Conservation (phyloP, 352 stramenopile genomes). For the Pythium diclinum region DNA sequence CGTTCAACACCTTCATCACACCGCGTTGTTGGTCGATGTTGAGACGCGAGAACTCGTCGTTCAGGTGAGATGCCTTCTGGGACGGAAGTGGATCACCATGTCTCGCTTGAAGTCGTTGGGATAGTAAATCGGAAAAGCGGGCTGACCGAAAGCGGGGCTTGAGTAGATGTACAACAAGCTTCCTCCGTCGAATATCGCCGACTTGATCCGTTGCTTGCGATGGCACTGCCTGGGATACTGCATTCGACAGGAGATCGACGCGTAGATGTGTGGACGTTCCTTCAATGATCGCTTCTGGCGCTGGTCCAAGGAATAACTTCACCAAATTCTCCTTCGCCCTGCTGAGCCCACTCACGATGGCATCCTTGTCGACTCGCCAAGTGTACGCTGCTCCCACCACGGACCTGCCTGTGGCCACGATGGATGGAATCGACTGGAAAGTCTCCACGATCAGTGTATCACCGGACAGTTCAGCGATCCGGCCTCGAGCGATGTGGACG, state of each 20-base stretch:
- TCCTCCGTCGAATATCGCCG: slow-evolving; percentile 50
- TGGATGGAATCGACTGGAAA: slow-evolving; percentile 54
- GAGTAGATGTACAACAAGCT: slow-evolving; percentile 61
- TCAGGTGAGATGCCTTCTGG: slow-evolving; percentile 16
- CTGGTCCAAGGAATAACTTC: slow-evolving; percentile 56
- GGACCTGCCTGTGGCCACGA: slow-evolving; percentile 55
- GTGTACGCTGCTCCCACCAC: slow-evolving; percentile 56
- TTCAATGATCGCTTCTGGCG: slow-evolving; percentile 39
- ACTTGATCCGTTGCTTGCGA: slow-evolving; percentile 24
- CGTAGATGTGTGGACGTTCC: slow-evolving; percentile 35
- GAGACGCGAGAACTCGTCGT: slow-evolving; percentile 55
- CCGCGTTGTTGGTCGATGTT: slow-evolving; percentile 79
- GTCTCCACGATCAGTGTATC: slow-evolving; percentile 49
- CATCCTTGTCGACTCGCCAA: slow-evolving; percentile 78
- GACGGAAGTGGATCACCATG: not conserved
- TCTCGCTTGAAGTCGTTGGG: slow-evolving; percentile 24
- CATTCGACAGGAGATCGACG: slow-evolving; percentile 19
- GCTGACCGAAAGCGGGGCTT: slow-evolving; percentile 60
- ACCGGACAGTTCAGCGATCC: slow-evolving; percentile 45
- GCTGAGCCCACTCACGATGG: slow-evolving; percentile 59
- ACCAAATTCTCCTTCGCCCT: slow-evolving; percentile 79
- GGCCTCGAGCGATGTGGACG: slow-evolving; percentile 58
- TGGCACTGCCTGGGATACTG: slow-evolving; percentile 13
- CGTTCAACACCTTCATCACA: slow-evolving; percentile 75
- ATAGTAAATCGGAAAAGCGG: slow-evolving; percentile 40